A percentile compares a stretch with the other conserved stretches of the same genome.
These are phyloP conservation scores for Aspergillus indologenus DNA, from an alignment of 495 filamentous ascomycete genomes.

Conservation along the genomic window DNA sequence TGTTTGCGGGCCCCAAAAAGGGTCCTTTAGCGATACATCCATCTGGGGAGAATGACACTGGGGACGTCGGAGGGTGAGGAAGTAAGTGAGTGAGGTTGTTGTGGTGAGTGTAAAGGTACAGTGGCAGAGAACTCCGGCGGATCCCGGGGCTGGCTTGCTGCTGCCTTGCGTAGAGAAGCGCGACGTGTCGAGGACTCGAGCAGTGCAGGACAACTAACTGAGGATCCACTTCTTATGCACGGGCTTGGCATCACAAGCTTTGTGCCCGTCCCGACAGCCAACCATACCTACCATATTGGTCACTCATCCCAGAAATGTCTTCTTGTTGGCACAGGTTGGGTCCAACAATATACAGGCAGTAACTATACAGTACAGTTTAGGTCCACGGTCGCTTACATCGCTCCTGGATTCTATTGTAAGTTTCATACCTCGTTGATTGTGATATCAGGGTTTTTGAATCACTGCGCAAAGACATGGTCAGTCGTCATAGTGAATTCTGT, in stretches of 20 bases:
- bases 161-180: background rate
- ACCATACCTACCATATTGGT: background rate
- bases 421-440: too few relatives aligned
- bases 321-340: too few relatives aligned
- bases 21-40: background rate
- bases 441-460: too few relatives aligned
- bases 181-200: background rate
- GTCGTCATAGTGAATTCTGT: too few relatives aligned
- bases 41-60: background rate
- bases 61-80: too few relatives aligned
- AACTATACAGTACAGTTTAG: too few relatives aligned
- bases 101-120: background rate
- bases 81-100: background rate
- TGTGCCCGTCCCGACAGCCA: background rate
- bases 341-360: too few relatives aligned
- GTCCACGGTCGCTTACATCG: too few relatives aligned
- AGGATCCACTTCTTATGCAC: background rate
- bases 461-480: too few relatives aligned
- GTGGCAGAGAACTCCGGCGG: background rate
- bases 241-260: background rate
- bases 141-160: background rate
- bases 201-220: background rate
- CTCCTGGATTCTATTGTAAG: too few relatives aligned
- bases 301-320: background rate
- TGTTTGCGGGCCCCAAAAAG: conserved; percentile 31